phyloP scores from a whole-genome alignment of 2,329 filamentous ascomycete genomes.

The Beauveria sp. region DNA sequence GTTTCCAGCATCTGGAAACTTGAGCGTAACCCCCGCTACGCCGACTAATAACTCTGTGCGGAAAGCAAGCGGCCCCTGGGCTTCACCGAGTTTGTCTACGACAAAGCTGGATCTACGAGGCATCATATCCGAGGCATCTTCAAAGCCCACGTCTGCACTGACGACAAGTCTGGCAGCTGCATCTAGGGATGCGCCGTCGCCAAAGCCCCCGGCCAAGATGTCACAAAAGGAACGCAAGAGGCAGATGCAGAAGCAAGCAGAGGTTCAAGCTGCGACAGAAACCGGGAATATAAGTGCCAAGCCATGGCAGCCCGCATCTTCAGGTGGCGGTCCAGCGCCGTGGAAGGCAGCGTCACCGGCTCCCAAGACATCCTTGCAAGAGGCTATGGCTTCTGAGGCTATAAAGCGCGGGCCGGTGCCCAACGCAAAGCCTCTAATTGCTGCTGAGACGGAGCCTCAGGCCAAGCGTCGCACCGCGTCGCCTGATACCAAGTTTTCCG shows the following conservation, averaged over 20 bases:
- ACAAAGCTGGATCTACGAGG: conserved; percentile 66
- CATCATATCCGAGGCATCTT: conserved; percentile 59
- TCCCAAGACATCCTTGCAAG: conserved; percentile 42
- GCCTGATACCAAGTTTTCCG: conserved; percentile 55
- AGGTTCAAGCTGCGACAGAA: conserved; percentile 32
- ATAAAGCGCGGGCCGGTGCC: conserved; percentile 21
- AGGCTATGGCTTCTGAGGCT: conserved; percentile 32
- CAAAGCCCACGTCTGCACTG: conserved; percentile 43
- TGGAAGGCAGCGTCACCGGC: conserved; percentile 56
- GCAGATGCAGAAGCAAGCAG: conserved; percentile 60
- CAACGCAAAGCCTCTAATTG: conserved; percentile 34
- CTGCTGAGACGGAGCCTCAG: conserved; percentile 32
- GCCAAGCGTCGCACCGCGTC: conserved; percentile 45
- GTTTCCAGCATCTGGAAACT: not conserved
- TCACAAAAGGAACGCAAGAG: conserved; percentile 92
- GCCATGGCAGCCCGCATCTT: conserved; percentile 36
- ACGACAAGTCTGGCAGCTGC: conserved; percentile 47
- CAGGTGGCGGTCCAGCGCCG: conserved; percentile 41
- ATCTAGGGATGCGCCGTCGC: conserved; percentile 27
- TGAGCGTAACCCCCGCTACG: not conserved
- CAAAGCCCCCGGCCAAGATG: conserved; percentile 48
- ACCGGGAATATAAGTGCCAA: conserved; percentile 23
- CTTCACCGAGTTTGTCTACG: conserved; percentile 41
- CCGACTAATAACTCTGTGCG: not conserved
- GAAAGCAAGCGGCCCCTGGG: conserved; percentile 39